A percentile compares a stretch with the other conserved stretches of the same genome.
Evolutionary conservation across 108 stramenopile species (phyloP).

Genomic region (Cyclotella sp.): DNA sequence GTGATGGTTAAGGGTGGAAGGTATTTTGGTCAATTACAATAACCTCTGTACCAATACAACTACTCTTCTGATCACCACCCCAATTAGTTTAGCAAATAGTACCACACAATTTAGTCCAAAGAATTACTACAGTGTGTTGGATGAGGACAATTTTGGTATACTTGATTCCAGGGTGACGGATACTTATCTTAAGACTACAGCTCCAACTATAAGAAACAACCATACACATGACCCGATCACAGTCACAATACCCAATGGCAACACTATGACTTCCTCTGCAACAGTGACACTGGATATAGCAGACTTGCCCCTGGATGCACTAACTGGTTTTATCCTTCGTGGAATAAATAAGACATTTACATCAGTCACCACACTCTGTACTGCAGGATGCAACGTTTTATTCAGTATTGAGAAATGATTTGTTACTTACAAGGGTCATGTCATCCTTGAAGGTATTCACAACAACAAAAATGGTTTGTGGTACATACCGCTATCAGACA

Average conservation of each 20-base stretch:
- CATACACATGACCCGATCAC: neutral
- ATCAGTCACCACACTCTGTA: slow-evolving; percentile 1
- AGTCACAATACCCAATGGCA: neutral
- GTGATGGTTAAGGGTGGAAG: neutral
- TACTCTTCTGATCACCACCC: neutral
- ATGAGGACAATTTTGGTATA: neutral
- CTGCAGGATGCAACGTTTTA: neutral
- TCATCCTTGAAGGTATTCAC: neutral
- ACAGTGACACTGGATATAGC: neutral
- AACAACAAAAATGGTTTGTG: neutral
- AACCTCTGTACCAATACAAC: neutral
- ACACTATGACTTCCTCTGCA: neutral
- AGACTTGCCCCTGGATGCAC: neutral
- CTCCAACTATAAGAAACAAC: neutral
- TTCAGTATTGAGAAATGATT: neutral
- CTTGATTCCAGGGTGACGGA: neutral
- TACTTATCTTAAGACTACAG: neutral
- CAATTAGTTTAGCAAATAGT: too few species aligned
- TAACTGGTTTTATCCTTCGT: neutral
- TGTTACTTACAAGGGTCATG: neutral
- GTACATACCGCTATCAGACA: neutral
- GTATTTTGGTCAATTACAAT: neutral
- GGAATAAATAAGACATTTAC: neutral
- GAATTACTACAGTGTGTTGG: too few species aligned
- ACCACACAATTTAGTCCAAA: too few species aligned